Conservation (phyloP, 2,329 filamentous ascomycete species). For the Cytospora leucostoma region DNA sequence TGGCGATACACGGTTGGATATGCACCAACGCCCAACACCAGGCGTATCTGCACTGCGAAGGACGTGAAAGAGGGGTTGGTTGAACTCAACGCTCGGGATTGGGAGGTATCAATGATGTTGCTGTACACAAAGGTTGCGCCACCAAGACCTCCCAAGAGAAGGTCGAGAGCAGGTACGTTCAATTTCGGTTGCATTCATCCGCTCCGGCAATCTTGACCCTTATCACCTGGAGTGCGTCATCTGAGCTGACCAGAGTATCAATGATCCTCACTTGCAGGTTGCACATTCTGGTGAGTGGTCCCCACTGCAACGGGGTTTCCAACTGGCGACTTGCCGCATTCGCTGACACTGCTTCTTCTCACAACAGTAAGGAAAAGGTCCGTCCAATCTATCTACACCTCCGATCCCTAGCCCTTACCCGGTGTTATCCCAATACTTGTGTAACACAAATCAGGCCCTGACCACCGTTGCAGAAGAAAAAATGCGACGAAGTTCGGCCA, state of each 20-base stretch:
- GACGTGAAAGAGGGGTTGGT: not conserved
- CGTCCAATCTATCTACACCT: conserved; percentile 26
- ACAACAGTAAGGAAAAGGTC: conserved; percentile 56
- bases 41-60: not conserved
- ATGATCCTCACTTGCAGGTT: conserved; percentile 42
- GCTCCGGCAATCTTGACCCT: conserved; percentile 3
- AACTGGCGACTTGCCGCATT: conserved; percentile 20
- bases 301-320: conserved; percentile 9
- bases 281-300: conserved; percentile 52
- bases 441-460: conserved; percentile 5
- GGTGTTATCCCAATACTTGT: not conserved
- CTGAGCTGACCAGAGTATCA: conserved; percentile 32
- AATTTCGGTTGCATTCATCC: conserved; percentile 10
- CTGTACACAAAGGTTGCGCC: conserved; percentile 59
- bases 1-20: not conserved
- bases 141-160: conserved; percentile 60
- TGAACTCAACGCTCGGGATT: not conserved
- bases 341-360: conserved; percentile 27
- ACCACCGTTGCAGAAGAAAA: conserved; percentile 51
- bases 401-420: not conserved
- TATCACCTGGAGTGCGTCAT: conserved; percentile 22
- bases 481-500: conserved; percentile 56
- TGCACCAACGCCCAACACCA: not conserved
- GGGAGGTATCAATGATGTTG: conserved; percentile 46
- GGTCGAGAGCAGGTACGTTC: conserved; percentile 61